Conservation (phyloP, 306 rosid species). For the Quercus ilex region DNA sequence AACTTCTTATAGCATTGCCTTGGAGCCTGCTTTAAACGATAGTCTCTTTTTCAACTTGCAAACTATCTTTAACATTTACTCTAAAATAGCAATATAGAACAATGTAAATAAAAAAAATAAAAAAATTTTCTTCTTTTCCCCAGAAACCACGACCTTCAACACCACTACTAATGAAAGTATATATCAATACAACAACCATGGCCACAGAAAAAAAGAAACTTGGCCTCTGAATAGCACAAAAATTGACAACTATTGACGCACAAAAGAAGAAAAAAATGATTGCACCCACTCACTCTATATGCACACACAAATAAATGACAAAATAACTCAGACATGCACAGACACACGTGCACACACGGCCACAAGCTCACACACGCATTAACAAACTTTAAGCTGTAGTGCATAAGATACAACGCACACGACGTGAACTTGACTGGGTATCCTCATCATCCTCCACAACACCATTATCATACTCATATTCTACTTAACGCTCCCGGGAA, state of each 20-base stretch:
- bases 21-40: too few species aligned
- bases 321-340: background rate
- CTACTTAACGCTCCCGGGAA: conserved; percentile 28
- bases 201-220: background rate
- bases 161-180: background rate
- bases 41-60: too few species aligned
- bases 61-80: too few species aligned
- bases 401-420: conserved; percentile 92
- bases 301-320: background rate
- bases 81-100: background rate
- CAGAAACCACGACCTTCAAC: background rate
- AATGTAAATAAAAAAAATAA: background rate
- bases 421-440: conserved; percentile 37
- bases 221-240: background rate
- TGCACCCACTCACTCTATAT: background rate
- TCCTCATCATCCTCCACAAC: conserved; percentile 36
- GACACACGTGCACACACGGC: background rate
- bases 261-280: background rate
- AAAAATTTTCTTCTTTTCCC: background rate
- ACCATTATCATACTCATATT: conserved; percentile 44
- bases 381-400: conserved; percentile 77
- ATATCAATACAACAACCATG: background rate
- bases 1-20: too few species aligned
- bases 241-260: background rate
- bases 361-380: conserved; percentile 1